phyloP scores from a whole-genome alignment of 768 basidiomycete species.

The Leccinum arenicola region DNA sequence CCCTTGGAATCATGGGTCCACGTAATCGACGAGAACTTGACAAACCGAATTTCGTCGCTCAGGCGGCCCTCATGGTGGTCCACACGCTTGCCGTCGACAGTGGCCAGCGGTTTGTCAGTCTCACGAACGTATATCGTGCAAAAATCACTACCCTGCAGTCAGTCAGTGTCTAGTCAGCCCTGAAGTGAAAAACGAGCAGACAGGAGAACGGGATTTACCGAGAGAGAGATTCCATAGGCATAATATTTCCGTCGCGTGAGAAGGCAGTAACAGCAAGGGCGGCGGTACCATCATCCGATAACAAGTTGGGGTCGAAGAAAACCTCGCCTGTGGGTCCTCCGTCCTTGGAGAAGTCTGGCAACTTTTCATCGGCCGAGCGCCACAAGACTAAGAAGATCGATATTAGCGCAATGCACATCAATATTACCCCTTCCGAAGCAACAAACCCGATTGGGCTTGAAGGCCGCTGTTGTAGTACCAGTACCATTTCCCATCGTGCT shows the following conservation, averaged over 20 bases:
- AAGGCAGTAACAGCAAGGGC: slow-evolving; percentile 58
- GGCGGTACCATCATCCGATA: slow-evolving; percentile 71
- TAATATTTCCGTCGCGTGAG: slow-evolving; percentile 65
- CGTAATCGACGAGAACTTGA: slow-evolving; percentile 69
- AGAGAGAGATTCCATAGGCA: slow-evolving; percentile 74
- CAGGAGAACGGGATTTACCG: slow-evolving; percentile 41
- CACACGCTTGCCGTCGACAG: slow-evolving; percentile 34
- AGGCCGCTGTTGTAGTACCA: slow-evolving; percentile 80
- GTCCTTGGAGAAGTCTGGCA: slow-evolving; percentile 53
- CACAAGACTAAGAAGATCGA: slow-evolving; percentile 46
- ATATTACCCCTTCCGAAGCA: background rate
- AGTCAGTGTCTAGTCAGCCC: slow-evolving; percentile 2
- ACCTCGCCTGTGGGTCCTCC: slow-evolving; percentile 55
- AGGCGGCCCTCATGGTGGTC: slow-evolving; percentile 52
- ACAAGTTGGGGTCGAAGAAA: slow-evolving; percentile 78
- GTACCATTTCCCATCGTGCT: slow-evolving; percentile 73
- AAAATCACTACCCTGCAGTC: slow-evolving; percentile 66
- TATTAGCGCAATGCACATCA: background rate
- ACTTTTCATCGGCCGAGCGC: slow-evolving; percentile 49
- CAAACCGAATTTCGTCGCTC: slow-evolving; percentile 65
- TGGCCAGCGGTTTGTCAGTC: slow-evolving; percentile 55
- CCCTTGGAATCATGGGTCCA: slow-evolving; percentile 82
- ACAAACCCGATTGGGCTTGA: slow-evolving; percentile 55
- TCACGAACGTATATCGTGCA: slow-evolving; percentile 65
- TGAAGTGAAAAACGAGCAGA: slow-evolving; percentile 3